phyloP scores from a whole-genome alignment of 2,329 filamentous ascomycete genomes.

The Volutella citrinella region DNA sequence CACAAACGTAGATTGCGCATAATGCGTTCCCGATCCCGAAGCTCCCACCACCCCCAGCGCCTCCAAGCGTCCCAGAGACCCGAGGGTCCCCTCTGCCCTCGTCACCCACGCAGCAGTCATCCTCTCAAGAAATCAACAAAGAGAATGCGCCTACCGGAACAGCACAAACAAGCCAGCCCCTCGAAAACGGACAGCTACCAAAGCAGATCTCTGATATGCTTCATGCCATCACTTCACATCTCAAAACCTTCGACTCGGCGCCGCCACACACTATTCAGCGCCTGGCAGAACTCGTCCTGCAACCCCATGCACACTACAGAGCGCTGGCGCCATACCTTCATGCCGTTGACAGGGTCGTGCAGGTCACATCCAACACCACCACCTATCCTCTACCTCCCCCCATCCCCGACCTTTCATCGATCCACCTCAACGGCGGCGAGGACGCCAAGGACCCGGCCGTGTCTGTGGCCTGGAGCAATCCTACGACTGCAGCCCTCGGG shows the following conservation, averaged over 20 bases:
- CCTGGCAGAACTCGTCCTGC: slow-evolving; percentile 78
- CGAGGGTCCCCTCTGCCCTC: slow-evolving; percentile 42
- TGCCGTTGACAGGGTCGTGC: slow-evolving; percentile 85
- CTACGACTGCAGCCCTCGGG: slow-evolving; percentile 54
- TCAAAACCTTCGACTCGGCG: slow-evolving; percentile 67
- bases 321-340: slow-evolving; percentile 82
- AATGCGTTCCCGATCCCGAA: slow-evolving; percentile 72
- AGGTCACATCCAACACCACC: slow-evolving; percentile 78
- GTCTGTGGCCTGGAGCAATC: slow-evolving; percentile 46
- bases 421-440: slow-evolving; percentile 65
- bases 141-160: slow-evolving; percentile 58
- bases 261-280: slow-evolving; percentile 94
- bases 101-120: slow-evolving; percentile 40
- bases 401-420: slow-evolving; percentile 54
- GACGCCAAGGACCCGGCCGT: slow-evolving; percentile 38
- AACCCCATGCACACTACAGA: slow-evolving; percentile 75
- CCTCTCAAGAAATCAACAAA: slow-evolving; percentile 62
- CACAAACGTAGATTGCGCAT: slow-evolving; percentile 61
- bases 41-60: slow-evolving; percentile 43
- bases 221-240: slow-evolving; percentile 55
- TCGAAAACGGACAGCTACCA: slow-evolving; percentile 52
- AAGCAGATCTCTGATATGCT: slow-evolving; percentile 62
- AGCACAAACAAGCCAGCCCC: slow-evolving; percentile 29
- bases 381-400: slow-evolving; percentile 78
- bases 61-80: slow-evolving; percentile 38